phyloP scores from a whole-genome alignment of 345 rosid species.

The Hevea brasiliensis region DNA sequence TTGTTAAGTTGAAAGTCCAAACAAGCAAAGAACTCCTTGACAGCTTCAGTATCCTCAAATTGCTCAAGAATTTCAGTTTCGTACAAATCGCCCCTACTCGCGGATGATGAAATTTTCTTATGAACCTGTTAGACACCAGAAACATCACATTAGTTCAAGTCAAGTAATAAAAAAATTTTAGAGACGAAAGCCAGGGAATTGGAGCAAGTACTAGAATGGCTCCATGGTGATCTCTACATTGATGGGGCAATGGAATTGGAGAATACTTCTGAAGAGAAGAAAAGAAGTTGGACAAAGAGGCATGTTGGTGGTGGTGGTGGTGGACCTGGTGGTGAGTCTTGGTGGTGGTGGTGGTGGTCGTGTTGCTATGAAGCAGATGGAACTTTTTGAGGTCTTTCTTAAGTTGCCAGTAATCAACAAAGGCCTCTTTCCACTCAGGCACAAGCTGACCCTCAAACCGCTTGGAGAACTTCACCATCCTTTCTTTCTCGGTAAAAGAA shows the following conservation, averaged over 20 bases:
- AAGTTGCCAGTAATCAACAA: slow-evolving; percentile 89
- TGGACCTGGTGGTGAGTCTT: no score
- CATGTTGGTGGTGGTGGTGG: slow-evolving; percentile 3
- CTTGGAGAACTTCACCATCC: slow-evolving; percentile 86
- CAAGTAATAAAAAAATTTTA: not conserved
- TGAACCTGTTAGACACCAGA: slow-evolving; percentile 55
- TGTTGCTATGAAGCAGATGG: slow-evolving; percentile 30
- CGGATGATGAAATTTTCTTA: slow-evolving; percentile 65
- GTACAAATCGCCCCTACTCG: slow-evolving; percentile 61
- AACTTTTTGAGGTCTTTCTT: slow-evolving; percentile 76
- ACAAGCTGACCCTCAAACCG: slow-evolving; percentile 92
- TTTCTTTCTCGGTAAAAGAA: not conserved
- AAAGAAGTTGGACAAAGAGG: slow-evolving; percentile 20
- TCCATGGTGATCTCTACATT: slow-evolving; percentile 44
- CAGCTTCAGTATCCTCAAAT: slow-evolving; percentile 78
- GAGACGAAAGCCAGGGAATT: no score
- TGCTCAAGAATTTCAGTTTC: slow-evolving; percentile 86
- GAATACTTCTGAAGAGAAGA: slow-evolving; percentile 53
- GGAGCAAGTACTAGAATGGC: slow-evolving; percentile 61
- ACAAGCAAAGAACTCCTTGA: slow-evolving; percentile 68
- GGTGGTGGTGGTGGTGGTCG: not conserved
- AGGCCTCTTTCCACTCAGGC: slow-evolving; percentile 99
- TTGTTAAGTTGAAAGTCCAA: slow-evolving; percentile 90
- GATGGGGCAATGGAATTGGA: slow-evolving; percentile 34
- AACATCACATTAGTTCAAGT: not conserved